Evolutionary conservation across 2,329 filamentous ascomycete species (phyloP).

Genomic region (Verticillium zaregamsianum): DNA sequence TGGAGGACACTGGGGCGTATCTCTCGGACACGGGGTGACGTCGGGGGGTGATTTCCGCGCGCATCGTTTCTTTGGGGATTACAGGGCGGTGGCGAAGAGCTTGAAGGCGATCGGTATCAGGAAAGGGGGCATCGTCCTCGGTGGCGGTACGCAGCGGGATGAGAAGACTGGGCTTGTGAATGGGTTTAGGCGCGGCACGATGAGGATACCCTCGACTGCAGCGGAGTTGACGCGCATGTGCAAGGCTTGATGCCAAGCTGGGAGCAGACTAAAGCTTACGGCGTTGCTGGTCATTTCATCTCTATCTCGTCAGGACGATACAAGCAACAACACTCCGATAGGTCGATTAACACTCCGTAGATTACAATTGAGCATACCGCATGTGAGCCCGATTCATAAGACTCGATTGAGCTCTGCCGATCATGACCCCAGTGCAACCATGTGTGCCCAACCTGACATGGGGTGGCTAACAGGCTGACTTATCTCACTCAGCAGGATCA

Average conservation of each 20-base stretch:
- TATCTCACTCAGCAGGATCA: no score
- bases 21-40: slow-evolving; percentile 53
- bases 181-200: slow-evolving; percentile 18
- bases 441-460: no score
- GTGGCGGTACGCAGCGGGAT: slow-evolving; percentile 36
- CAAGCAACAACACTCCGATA: no score
- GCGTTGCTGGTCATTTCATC: no score
- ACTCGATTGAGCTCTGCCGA: no score
- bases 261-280: no score
- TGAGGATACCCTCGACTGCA: background rate
- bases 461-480: no score
- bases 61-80: slow-evolving; percentile 53
- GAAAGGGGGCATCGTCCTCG: slow-evolving; percentile 36
- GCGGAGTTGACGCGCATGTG: background rate
- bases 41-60: slow-evolving; percentile 36
- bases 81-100: slow-evolving; percentile 34
- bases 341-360: no score
- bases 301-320: no score
- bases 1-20: slow-evolving; percentile 45
- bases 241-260: background rate
- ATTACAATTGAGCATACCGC: no score
- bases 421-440: no score
- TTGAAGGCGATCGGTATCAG: slow-evolving; percentile 27
- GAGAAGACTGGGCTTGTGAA: slow-evolving; percentile 32
- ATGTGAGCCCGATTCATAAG: no score